Evolutionary conservation across 805 yeast genomes (phyloP), one percentile per base, ranked within the genome.

Genomic region (Hanseniaspora occidentalis): DNA sequence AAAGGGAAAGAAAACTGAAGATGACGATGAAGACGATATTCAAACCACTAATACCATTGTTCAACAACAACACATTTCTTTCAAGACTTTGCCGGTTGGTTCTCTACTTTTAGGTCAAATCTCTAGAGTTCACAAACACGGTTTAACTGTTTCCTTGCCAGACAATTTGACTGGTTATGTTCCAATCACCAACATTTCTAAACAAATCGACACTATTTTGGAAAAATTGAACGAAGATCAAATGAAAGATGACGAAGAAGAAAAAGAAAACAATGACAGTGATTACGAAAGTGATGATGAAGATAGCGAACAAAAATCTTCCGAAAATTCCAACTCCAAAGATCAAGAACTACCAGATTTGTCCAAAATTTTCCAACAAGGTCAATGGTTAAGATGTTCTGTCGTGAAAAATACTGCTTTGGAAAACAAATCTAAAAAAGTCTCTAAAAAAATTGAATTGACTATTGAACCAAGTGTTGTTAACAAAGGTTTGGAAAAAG

Each of bases 361-460:
- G 41, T 56, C 62, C 1, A 54, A 65, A 2, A 56, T 73, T 38
- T 85, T 88, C 61, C 57, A 59, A 26, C 50, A 75, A 29, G 97
- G 97, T 8, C 89, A 83, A 57, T 89, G 92, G 85, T 63, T 92
- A 33, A 74, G 92, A 49, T 95, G 94, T 23, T 61, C 69, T 35
- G 88, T 88, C n/a, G 70, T 73, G 7, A 74, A 73, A 33, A 67
- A 75, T 17, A 56, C 68, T 17, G 63, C 62, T 22, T 60, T 66
- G n/a, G 64, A 64, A 43, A 40, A 60, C 37, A 52, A 61, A 36
- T 41, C 51, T n/a, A 62, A 64, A 37, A 60, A 60, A 18, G 57
- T 59, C 34, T 61, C 60, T 10, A 74, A 72, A 56, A 82, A 77
- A 57, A 71, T 88, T 33, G 78, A 76, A 46, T 65, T 88, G 29